These are phyloP conservation scores for Erysiphe pulchra DNA, from an alignment of 2,329 filamentous ascomycete genomes.

Conservation along the genomic window DNA sequence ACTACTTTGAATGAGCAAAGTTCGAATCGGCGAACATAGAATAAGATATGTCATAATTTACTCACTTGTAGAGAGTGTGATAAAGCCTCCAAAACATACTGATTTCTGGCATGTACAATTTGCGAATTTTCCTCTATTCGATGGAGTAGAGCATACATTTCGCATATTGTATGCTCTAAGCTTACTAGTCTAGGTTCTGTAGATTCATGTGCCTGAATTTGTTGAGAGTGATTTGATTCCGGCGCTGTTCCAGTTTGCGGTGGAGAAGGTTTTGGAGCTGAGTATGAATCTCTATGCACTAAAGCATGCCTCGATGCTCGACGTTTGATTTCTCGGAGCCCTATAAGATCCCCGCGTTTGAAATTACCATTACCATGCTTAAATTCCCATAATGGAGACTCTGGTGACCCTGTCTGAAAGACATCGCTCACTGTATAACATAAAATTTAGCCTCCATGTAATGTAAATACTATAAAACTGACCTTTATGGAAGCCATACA, in stretches of 20 bases:
- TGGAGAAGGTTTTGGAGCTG: constrained; percentile 42
- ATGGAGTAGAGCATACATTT: constrained; percentile 48
- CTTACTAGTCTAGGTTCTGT: constrained; percentile 48
- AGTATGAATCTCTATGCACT: constrained; percentile 77
- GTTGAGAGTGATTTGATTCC: constrained; percentile 44
- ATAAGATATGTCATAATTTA: neutral
- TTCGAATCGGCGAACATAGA: neutral
- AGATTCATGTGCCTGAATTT: constrained; percentile 27
- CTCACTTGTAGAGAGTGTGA: constrained; percentile 41
- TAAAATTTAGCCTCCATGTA: constrained; percentile 2
- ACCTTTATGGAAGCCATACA: constrained; percentile 76
- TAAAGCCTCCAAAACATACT: constrained; percentile 59
- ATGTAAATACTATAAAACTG: constrained; percentile 9
- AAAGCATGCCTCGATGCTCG: constrained; percentile 78
- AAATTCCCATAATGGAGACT: constrained; percentile 93
- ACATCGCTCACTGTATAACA: constrained; percentile 67
- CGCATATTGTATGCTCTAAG: constrained; percentile 63
- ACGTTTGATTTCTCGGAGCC: constrained; percentile 83
- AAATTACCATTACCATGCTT: constrained; percentile 96
- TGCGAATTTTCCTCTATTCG: constrained; percentile 66
- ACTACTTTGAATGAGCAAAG: constrained; percentile 20
- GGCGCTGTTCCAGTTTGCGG: constrained; percentile 69
- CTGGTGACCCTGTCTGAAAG: constrained; percentile 82
- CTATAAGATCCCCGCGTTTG: constrained; percentile 77
- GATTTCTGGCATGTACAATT: constrained; percentile 56